Base-by-base conservation (phyloP, 805 yeast species). In the Grigorovia yakushimaensis region DNA sequence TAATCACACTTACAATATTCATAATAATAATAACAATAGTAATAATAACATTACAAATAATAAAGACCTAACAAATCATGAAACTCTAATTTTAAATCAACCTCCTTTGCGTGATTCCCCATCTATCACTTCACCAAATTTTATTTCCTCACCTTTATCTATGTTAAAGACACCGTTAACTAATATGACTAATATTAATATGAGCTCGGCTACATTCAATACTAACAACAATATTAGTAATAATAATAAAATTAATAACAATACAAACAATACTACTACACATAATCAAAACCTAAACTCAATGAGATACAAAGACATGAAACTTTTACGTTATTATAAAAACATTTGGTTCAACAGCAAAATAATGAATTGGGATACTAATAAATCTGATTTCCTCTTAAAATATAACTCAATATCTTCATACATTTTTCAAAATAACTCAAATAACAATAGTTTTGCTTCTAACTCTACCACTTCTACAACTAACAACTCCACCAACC, bases 301-400 rank as follows among this genome's bases (percentile, higher is more conserved):
- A 33, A 42, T 44, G 7, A 56, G 57, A 44, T 58, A 58, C 43
- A 58, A 58, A 42, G 63, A 62, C 43, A 47, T 60, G 46, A 62
- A 61, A 44, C 49, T 64, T 36, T 46, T 58, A 38, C 58, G 67
- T 13, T 64, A 60, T 46, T 64, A 61, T 43, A 64, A 64, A 45
- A 64, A 64, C 38, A 55, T 70, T 4, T 70, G 74, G 74, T 54
- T 70, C 20, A 68, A 68, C 47, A 59, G 60, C 35, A 62, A 65
- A 15, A 58, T 71, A 1, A 50, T 57, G 33, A 60, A 62, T n/a
- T 71, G 72, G 72, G 56, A 56, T 15, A 53, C 65, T 0, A 57
- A 58, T 24, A 54, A 56, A 23, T 36, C 58, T 2, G 61, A 60
- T 20, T 69, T 69, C 45, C 45, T 70, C 11, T 43, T 59, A 10